phyloP scores from a whole-genome alignment of 2,329 filamentous ascomycete genomes.

The Sarocladium kiliense region DNA sequence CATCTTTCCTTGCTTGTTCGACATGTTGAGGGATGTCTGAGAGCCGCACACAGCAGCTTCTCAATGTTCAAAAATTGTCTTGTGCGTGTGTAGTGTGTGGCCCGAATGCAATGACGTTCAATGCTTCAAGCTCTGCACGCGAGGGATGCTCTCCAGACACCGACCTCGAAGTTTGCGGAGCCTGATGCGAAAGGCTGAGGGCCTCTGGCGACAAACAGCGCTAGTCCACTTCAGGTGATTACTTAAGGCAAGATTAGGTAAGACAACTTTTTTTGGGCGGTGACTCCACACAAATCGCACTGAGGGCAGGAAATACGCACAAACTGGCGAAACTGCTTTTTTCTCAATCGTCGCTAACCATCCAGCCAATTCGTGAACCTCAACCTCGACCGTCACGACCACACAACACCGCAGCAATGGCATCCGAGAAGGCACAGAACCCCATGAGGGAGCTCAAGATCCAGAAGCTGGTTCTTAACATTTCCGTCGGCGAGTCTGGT shows the following conservation, averaged over 20 bases:
- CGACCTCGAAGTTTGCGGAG: constrained; percentile 35
- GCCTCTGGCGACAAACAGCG: constrained; percentile 13
- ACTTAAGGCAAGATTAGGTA: neutral
- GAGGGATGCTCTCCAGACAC: constrained; percentile 27
- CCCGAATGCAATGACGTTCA: constrained; percentile 32
- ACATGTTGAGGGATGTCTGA: constrained; percentile 25
- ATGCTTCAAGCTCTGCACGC: constrained; percentile 39
- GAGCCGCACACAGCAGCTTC: constrained; percentile 26
- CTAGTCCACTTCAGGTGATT: constrained; percentile 19
- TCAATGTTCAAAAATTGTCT: constrained; percentile 39
- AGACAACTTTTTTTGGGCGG: neutral
- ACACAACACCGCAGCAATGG: constrained; percentile 34
- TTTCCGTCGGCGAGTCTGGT: constrained; percentile 99
- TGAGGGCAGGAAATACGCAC: constrained; percentile 11
- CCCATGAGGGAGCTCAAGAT: constrained; percentile 99
- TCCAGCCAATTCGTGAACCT: constrained; percentile 5
- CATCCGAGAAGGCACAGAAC: constrained; percentile 85
- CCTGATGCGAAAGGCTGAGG: constrained; percentile 33
- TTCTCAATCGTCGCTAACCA: constrained; percentile 6
- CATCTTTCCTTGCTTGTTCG: constrained; percentile 97
- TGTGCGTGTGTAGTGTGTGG: constrained; percentile 32
- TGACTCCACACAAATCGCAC: neutral
- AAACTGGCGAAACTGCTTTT: constrained; percentile 5
- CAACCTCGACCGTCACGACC: constrained; percentile 19
- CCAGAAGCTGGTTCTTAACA: constrained; percentile 99